phyloP scores from a whole-genome alignment of 108 stramenopile species.

The Skeletonema tropicum region DNA sequence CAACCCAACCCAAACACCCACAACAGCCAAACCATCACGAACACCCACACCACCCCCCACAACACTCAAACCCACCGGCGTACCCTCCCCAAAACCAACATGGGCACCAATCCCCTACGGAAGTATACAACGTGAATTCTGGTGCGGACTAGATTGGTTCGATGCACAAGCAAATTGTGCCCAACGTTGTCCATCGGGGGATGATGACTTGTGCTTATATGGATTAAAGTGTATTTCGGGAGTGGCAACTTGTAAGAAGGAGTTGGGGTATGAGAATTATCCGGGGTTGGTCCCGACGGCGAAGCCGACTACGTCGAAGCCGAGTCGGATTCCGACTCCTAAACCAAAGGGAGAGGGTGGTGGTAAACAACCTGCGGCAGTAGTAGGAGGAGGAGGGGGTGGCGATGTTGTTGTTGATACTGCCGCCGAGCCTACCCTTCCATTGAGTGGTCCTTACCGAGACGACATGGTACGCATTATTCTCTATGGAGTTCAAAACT shows the following conservation, averaged over 20 bases:
- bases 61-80: conserved; percentile 22
- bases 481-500: conserved; percentile 34
- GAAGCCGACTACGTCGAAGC: not conserved
- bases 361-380: not conserved
- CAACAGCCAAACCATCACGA: conserved; percentile 41
- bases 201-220: conserved; percentile 33
- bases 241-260: conserved; percentile 37
- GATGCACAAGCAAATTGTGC: conserved; percentile 40
- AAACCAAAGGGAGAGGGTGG: not conserved
- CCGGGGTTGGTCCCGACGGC: not conserved
- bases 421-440: conserved; percentile 6
- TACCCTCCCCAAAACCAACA: conserved; percentile 36
- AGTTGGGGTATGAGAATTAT: conserved; percentile 19
- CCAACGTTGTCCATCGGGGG: conserved; percentile 33
- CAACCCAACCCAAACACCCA: conserved; percentile 30
- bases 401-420: not conserved
- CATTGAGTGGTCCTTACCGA: conserved; percentile 34
- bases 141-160: conserved; percentile 43
- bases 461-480: conserved; percentile 48
- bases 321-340: not conserved
- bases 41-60: conserved; percentile 30
- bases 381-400: not conserved
- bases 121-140: conserved; percentile 33
- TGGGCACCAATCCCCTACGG: conserved; percentile 39
- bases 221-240: conserved; percentile 48